Evolutionary conservation across 257 asterid genomes (phyloP).

Genomic region (Scutellaria galericulata): DNA sequence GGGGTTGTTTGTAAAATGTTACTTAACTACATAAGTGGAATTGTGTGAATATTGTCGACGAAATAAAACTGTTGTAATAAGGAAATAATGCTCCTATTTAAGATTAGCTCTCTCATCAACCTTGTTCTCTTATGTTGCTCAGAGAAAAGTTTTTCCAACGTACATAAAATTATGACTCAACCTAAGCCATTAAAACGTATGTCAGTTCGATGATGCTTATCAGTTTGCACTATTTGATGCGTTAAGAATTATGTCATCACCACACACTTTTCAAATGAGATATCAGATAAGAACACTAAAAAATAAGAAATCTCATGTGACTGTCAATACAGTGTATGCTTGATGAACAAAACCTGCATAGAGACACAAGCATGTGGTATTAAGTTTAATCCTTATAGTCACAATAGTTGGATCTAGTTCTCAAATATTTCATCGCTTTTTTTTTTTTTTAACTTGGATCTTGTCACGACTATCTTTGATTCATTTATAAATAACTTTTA

Average conservation of each 20-base stretch:
- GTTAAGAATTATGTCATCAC: background rate
- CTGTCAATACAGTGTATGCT: background rate
- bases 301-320: background rate
- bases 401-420: background rate
- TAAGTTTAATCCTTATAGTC: conserved; percentile 11
- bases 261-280: too few relatives aligned
- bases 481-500: background rate
- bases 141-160: conserved; percentile 22
- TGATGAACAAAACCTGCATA: background rate
- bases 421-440: background rate
- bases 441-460: too few relatives aligned
- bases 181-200: conserved; percentile 3
- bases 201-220: background rate
- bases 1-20: background rate
- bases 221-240: background rate
- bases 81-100: background rate
- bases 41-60: background rate
- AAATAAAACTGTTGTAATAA: background rate
- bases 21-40: background rate
- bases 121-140: background rate
- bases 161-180: background rate
- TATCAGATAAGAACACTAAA: background rate
- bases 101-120: background rate
- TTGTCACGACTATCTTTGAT: background rate
- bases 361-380: background rate